Base-by-base conservation (phyloP, 73 alveolate species). In the Paramecium primaurelia region DNA sequence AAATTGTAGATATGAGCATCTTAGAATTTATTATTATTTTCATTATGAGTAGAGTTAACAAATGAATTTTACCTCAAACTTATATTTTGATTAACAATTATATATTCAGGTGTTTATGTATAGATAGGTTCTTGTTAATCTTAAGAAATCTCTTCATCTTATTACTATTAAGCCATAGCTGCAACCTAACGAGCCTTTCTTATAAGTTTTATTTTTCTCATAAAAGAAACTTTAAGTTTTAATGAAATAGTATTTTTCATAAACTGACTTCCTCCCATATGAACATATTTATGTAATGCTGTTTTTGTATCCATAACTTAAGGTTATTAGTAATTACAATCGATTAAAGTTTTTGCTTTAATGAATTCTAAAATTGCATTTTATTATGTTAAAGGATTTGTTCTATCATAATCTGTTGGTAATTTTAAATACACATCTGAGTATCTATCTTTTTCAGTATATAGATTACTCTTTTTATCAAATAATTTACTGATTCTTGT, bases 391-490 rank as follows among this genome's bases (percentile, higher is more conserved):
- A 75, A 30, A 18, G 88, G 88, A 36, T 75, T 75, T 14, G 60
- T 75, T 42, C 88, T 75, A 75, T 75, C 88, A 75, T 75, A 75
- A 42, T 75, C 88, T 4, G 59, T 75, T n/a, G 60, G 68, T 4
- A 75, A 64, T 34, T 64, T 64, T 4, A 64, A 18, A 20, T 75
- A 36, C 0, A 42, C 58, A 38, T 75, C 88, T 18, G 16, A 36
- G 8, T 36, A 75, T 37, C 47, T 42, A n/a, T 38, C 58, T 6
- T 75, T 75, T 8, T 38, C 68, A 30, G 58, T 42, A 10, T 2
- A 75, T 36, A 42, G 10, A 75, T 30, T 75, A 0, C 18, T 16
- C 26, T 75, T 42, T 4, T 75, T 75, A 16, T 75, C 88, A 75
- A 38, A 75, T 25, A 42, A 18, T 36, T 75, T 75, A 38, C 88